These are phyloP conservation scores for Thalassiosira exigua DNA, from an alignment of 352 stramenopile species.

Conservation along the genomic window DNA sequence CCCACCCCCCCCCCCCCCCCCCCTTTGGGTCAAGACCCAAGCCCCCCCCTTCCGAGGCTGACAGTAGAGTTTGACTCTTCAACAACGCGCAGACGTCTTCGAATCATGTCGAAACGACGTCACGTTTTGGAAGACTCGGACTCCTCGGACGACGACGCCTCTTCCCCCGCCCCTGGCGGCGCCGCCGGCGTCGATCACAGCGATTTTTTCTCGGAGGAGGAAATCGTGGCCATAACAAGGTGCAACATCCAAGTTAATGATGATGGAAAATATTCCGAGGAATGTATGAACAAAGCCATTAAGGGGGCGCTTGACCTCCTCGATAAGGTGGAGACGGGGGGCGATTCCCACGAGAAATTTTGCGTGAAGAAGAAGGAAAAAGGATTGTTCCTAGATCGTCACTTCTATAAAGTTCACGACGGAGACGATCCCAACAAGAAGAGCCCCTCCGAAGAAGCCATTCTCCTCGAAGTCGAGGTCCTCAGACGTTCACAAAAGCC, in stretches of 20 bases:
- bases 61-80: too few relatives aligned
- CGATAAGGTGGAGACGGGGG: background rate
- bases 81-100: too few relatives aligned
- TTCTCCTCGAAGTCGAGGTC: conserved; percentile 48
- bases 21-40: too few relatives aligned
- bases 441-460: conserved; percentile 36
- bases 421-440: background rate
- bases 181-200: background rate
- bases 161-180: too few relatives aligned
- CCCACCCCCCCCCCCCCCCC: too few relatives aligned
- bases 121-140: background rate
- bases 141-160: background rate
- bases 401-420: background rate
- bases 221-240: background rate
- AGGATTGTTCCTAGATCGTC: background rate
- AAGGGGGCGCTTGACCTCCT: background rate
- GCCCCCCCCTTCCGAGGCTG: too few relatives aligned
- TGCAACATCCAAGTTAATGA: background rate
- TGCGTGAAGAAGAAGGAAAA: background rate
- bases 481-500: conserved; percentile 30
- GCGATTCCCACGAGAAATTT: background rate
- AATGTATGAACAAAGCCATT: background rate
- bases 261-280: background rate
- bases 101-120: background rate
- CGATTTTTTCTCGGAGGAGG: background rate